Base-by-base conservation (phyloP, 257 asterid species). In the Penstemon eatonii region DNA sequence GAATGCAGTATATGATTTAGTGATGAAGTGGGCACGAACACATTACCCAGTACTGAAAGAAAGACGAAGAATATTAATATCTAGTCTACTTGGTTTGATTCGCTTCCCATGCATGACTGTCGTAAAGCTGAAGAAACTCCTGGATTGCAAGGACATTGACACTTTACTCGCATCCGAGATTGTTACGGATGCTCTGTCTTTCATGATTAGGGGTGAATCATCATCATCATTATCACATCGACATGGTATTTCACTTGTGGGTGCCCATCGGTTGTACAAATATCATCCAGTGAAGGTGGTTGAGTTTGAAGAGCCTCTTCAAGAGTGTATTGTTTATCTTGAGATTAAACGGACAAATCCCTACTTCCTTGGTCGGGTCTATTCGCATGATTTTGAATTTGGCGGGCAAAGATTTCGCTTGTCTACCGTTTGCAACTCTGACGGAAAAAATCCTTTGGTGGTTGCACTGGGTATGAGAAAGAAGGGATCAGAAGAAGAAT, bases 61-160 rank as follows among this genome's bases (percentile, higher is more conserved):
- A 63, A 79, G 96, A 53, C 89, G 85, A 39, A 91, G 82, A 19
- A 84, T 90, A 59, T 82, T 93, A 10, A 84, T 85, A 46, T 79
- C 84, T 1, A 90, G 86, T 15, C 76, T 93, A 59, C 87, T 87
- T 73, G 85, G 79, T 60, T 81, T 74, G 64, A 85, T 93, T 18
- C 98, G 98, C 50, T 93, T 93, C 75, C 94, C 98, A 37, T 83
- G 72, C 82, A 73, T 93, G 95, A 88, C 94, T 51, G 79, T 86
- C 63, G 76, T 96, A 57, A 90, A 86, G 80, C 95, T 93, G 66
- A 84, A 82, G 78, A 85, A 86, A 79, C 85, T 90, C 56, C 84
- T 93, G 55, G 80, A 84, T 1, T 88, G 96, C 84, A 79, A 71
- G 4, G 97, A 86, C 84, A 85, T 93, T 43, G 91, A 85, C 51